Evolutionary conservation across 2,329 filamentous ascomycete species (phyloP), one percentile per base, ranked within the genome.

Genomic region (Paracamarosporium sp.): DNA sequence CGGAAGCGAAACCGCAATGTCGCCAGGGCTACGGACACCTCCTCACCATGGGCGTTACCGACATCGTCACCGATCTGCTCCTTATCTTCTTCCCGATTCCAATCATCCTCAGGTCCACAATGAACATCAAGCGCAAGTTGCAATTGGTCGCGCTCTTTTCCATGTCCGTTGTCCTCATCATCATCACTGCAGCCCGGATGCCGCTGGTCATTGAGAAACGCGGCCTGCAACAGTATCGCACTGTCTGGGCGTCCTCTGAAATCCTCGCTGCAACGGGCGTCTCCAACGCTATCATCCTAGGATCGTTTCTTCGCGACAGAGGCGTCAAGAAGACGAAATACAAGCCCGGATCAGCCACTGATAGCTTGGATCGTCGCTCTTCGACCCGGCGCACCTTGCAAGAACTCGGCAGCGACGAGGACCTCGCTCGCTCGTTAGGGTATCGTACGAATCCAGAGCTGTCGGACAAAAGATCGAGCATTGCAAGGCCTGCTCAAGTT

Each of bases 21-120:
- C 90, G 95, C 46, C 89, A 93, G 77, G 93, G 91, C 46, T 96
- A 91, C 69, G 90, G 86, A 13, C 92, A 98, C 69, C 85, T 98
- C 50, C 82, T 97, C 62, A 93, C 92, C 27, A 95, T 97, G 89
- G 92, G 92, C n/a, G 84, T 86, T 5, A 91, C 90, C 76, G 95
- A 97, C 72, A 88, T 97, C 59, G 79, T 96, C 30, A 97, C 94
- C 15, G 95, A 99, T 72, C 78, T 97, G 2, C 81, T 97, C 0
- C 86, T 99, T 9, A 88, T 98, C 63, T 83, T 90, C 52, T 97
- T 97, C 64, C 95, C 95, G 0, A 90, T 97, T 25, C 91, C 93
- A 0, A 91, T 98, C 66, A 93, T 98, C 58, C 76, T 96, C 31
- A 84, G 85, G 50, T 95, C 92, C 45, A 83, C 87, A 12, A 94